A percentile compares a stretch with the other conserved stretches of the same genome.
These are phyloP conservation scores for Micractinium conductrix DNA, from an alignment of 139 green algal genomes.

Conservation along the genomic window DNA sequence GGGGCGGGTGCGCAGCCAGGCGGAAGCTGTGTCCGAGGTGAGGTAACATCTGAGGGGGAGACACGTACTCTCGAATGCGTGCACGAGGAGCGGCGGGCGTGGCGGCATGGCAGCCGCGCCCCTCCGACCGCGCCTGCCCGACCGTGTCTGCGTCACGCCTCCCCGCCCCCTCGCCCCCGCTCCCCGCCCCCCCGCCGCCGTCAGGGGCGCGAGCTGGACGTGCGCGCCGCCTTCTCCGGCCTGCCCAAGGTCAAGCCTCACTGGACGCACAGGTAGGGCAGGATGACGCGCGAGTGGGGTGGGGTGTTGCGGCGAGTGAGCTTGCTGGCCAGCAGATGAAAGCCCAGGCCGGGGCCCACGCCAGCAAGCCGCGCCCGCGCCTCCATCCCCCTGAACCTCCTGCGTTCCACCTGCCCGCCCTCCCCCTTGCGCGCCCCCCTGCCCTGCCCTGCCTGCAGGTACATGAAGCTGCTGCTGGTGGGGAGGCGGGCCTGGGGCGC, in stretches of 20 bases:
- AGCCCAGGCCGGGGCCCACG: too few relatives aligned
- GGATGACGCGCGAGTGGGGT: not conserved
- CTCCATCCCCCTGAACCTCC: not conserved
- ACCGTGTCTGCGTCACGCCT: too few relatives aligned
- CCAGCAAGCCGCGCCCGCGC: not conserved
- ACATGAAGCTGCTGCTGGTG: constrained; percentile 70
- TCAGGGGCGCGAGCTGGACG: constrained; percentile 44
- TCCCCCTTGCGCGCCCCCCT: not conserved
- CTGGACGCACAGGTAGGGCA: constrained; percentile 40
- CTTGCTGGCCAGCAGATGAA: not conserved
- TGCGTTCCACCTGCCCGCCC: not conserved
- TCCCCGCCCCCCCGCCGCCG: too few relatives aligned
- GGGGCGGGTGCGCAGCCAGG: not conserved
- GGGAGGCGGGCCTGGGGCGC: constrained; percentile 58
- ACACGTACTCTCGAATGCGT: too few relatives aligned
- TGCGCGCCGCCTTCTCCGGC: constrained; percentile 43
- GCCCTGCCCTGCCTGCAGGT: not conserved
- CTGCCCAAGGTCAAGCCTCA: constrained; percentile 50
- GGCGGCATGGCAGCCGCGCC: too few relatives aligned
- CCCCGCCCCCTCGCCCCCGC: too few relatives aligned
- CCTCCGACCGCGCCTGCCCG: too few relatives aligned
- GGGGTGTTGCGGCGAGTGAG: not conserved
- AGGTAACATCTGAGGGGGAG: too few relatives aligned
- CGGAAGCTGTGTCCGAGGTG: not conserved
- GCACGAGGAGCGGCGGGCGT: too few relatives aligned